phyloP scores from a whole-genome alignment of 495 filamentous ascomycete genomes.

The Echria macrotheca region DNA sequence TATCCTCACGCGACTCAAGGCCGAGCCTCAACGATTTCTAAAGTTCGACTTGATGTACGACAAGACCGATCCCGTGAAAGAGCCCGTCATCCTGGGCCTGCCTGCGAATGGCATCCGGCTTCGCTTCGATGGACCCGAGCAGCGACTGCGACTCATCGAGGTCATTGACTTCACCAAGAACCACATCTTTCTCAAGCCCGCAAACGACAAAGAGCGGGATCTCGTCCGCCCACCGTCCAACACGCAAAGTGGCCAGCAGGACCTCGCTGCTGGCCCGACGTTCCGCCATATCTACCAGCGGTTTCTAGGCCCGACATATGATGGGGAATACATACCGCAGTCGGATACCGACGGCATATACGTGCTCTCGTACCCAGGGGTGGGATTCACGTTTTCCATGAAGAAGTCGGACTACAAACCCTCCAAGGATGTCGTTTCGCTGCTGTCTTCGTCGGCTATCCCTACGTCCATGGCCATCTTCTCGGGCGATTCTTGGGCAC shows the following conservation, averaged over 20 bases:
- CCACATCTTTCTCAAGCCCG: slow-evolving; percentile 69
- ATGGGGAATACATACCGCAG: slow-evolving; percentile 74
- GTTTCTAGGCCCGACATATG: slow-evolving; percentile 84
- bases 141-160: slow-evolving; percentile 85
- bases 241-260: slow-evolving; percentile 33
- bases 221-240: slow-evolving; percentile 60
- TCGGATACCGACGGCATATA: slow-evolving; percentile 50
- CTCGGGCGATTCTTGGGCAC: slow-evolving; percentile 80
- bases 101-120: slow-evolving; percentile 82
- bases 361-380: slow-evolving; percentile 85
- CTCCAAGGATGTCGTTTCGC: slow-evolving; percentile 75
- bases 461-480: slow-evolving; percentile 81
- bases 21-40: slow-evolving; percentile 74
- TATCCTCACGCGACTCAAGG: slow-evolving; percentile 75
- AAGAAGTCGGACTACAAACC: slow-evolving; percentile 70
- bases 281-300: slow-evolving; percentile 91
- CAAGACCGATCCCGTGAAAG: slow-evolving; percentile 58
- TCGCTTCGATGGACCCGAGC: slow-evolving; percentile 89
- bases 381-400: slow-evolving; percentile 86
- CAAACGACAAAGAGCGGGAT: slow-evolving; percentile 72
- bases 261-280: slow-evolving; percentile 57
- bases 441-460: slow-evolving; percentile 74
- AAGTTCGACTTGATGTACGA: slow-evolving; percentile 78
- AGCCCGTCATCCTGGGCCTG: slow-evolving; percentile 66
- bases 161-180: slow-evolving; percentile 86